Percentiles rank a stretch among this genome's conserved stretches.
Evolutionary conservation across 257 asterid genomes (phyloP).

Genomic region (Pogostemon cablin): DNA sequence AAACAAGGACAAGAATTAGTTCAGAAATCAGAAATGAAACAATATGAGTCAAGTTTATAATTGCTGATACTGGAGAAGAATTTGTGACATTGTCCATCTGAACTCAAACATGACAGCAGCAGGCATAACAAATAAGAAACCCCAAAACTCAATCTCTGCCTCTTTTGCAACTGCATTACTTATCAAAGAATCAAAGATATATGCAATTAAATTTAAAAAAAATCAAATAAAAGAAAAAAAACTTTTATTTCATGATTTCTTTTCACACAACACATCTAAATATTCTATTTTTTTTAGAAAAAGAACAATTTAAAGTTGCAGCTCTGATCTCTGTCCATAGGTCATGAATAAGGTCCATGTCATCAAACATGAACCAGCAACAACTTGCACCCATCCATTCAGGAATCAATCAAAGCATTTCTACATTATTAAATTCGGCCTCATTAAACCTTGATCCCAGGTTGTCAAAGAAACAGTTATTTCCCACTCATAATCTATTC

Average conservation of each 20-base stretch:
- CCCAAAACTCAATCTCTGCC: constrained; percentile 96
- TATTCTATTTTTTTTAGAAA: too few relatives aligned
- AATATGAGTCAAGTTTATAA: constrained; percentile 13
- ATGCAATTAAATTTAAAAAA: constrained; percentile 14
- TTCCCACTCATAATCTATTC: too few relatives aligned
- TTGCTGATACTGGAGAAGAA: constrained; percentile 83
- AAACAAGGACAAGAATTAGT: constrained; percentile 4
- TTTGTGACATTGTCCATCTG: constrained; percentile 99
- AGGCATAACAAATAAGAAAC: constrained; percentile 89
- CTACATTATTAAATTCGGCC: too few relatives aligned
- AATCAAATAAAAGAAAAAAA: background rate
- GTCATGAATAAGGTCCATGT: too few relatives aligned
- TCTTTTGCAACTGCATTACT: constrained; percentile 83
- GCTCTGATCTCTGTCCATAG: too few relatives aligned
- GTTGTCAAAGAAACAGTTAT: too few relatives aligned
- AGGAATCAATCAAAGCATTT: too few relatives aligned
- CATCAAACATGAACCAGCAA: too few relatives aligned
- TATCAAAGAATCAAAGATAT: constrained; percentile 21
- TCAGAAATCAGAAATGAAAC: constrained; percentile 29
- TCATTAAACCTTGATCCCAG: too few relatives aligned
- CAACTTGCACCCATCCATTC: too few relatives aligned
- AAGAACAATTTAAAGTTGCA: too few relatives aligned
- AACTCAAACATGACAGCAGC: constrained; percentile 99
- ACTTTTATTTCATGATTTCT: background rate
- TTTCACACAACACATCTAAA: too few relatives aligned